Base-by-base conservation (phyloP, 495 filamentous ascomycete genomes). In the Poronia punctata region DNA sequence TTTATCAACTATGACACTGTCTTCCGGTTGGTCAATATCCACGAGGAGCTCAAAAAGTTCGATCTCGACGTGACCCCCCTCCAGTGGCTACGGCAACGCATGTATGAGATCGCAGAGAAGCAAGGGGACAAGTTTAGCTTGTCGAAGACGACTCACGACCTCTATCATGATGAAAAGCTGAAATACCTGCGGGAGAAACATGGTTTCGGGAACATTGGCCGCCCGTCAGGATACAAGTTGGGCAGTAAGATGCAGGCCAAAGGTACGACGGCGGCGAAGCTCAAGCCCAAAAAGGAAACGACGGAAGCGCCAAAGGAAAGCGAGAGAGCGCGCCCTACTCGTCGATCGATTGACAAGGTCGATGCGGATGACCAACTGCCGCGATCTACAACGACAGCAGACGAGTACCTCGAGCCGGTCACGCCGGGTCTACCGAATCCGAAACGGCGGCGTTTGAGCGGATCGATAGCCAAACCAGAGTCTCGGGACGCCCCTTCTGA, bases 1-100 rank as follows among this genome's bases (percentile, higher is more conserved):
- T 55, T 70, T n/a, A 57, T 56, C 26, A 61, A 64, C 33, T 73
- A 73, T 47, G 68, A 73, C 37, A 71, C 63, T 0, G 54, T 73
- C 7, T 73, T 62, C 43, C 61, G 69, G 8, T 44, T 73, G 21
- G 65, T 62, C 7, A 62, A 68, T 38, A 56, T 66, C 4, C 59
- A 68, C 25, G 60, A 67, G 18, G 69, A 73, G 46, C 59, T 73
- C n/a, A 60, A 51, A 25, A 65, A 62, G 38, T 68, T 68, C 17
- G 48, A 53, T 27, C 61, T 71, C 14, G 66, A 68, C 24, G 44
- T 71, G 40, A 53, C 58, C 5, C 66, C 69, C 14, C 56, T 68
- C 7, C 52, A 70, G 17, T 73, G 69, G 69, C 50, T 73, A 25
- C 63, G 69, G 7, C 67, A 71, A 25, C 62, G 69, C 18, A 52